Evolutionary conservation across 164 flowering plant genomes (phyloP).

Genomic region (Magnolia officinalis): DNA sequence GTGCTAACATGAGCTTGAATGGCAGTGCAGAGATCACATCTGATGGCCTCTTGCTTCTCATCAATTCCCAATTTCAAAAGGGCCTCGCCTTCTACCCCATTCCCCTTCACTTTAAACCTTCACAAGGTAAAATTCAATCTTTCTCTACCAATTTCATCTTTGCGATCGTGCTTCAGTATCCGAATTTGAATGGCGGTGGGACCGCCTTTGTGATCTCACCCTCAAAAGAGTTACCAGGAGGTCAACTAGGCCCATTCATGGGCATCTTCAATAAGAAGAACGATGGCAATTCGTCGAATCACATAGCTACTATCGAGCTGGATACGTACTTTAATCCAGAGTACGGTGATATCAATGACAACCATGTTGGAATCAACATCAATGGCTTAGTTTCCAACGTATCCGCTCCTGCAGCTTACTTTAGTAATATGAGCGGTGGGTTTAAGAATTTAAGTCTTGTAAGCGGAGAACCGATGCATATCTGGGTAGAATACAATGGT

Average conservation of each 20-base stretch:
- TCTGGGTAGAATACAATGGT: too few relatives aligned
- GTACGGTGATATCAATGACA: conserved; percentile 11
- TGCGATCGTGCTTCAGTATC: conserved; percentile 13
- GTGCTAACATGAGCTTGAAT: not conserved
- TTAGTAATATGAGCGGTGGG: too few relatives aligned
- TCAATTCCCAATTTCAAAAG: too few relatives aligned
- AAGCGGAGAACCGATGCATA: too few relatives aligned
- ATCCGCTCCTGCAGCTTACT: conserved; percentile 18
- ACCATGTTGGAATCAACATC: conserved; percentile 26
- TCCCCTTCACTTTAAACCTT: too few relatives aligned
- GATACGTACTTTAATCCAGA: conserved; percentile 14
- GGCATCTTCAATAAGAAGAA: conserved; percentile 22
- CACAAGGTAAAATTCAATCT: too few relatives aligned
- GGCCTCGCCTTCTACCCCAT: too few relatives aligned
- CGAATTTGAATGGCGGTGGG: conserved; percentile 14
- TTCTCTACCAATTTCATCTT: conserved; percentile 10
- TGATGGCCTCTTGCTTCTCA: conserved; percentile 13
- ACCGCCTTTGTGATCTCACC: conserved; percentile 20
- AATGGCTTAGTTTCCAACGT: conserved; percentile 15
- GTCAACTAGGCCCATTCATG: conserved; percentile 1
- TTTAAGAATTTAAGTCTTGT: too few relatives aligned
- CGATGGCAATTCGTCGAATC: conserved; percentile 12
- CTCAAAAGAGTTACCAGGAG: conserved; percentile 13
- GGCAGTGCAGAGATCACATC: conserved; percentile 13
- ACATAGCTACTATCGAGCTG: conserved; percentile 20